Percentiles rank a stretch among this genome's conserved stretches.
Evolutionary conservation across 75 land plant species (phyloP).

Genomic region (Sequoia sempervirens): DNA sequence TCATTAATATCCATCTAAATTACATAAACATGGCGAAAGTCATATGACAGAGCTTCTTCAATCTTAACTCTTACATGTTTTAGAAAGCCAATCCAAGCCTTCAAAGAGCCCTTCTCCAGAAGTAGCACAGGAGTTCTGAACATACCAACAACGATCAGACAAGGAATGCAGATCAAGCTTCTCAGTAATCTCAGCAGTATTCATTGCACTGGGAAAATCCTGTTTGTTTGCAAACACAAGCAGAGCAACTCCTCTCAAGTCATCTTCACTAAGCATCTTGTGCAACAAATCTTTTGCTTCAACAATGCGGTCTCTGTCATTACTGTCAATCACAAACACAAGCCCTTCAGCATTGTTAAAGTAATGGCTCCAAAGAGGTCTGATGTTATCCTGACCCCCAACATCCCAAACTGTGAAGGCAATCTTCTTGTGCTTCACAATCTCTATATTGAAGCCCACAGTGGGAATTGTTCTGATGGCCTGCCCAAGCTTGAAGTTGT

Average conservation of each 20-base stretch:
- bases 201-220: constrained; percentile 15
- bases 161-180: constrained; percentile 36
- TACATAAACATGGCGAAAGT: too few relatives aligned
- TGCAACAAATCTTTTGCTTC: background rate
- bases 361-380: constrained; percentile 5
- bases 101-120: constrained; percentile 63
- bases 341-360: background rate
- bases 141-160: constrained; percentile 46
- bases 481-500: constrained; percentile 20
- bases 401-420: constrained; percentile 41
- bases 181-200: constrained; percentile 13
- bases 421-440: constrained; percentile 14
- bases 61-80: background rate
- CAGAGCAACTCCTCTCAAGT: background rate
- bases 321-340: background rate
- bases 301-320: background rate
- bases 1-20: too few relatives aligned
- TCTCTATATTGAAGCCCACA: constrained; percentile 28
- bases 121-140: constrained; percentile 30
- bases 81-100: constrained; percentile 59
- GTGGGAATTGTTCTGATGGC: constrained; percentile 20
- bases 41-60: too few relatives aligned
- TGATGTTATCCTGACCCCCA: constrained; percentile 26
- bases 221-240: constrained; percentile 24
- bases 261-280: background rate